phyloP scores from a whole-genome alignment of 257 asterid species.

The Solanum medicagineum region DNA sequence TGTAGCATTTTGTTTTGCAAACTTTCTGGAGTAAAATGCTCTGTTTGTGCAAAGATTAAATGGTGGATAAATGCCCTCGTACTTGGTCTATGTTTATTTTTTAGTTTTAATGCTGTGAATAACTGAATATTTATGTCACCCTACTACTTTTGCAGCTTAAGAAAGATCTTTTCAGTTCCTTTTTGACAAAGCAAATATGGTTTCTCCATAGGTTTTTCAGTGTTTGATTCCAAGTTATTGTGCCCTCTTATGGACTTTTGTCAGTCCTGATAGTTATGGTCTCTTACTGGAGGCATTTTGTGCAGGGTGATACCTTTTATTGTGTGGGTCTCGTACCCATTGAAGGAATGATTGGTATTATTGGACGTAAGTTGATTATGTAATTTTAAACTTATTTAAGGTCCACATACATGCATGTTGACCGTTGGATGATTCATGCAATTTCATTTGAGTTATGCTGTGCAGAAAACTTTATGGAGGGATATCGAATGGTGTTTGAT shows the following conservation, averaged over 20 bases:
- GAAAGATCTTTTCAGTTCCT: neutral
- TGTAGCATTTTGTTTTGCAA: neutral
- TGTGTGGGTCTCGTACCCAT: constrained; percentile 40
- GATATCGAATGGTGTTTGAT: constrained; percentile 68
- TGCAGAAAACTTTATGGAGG: constrained; percentile 71
- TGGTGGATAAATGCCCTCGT: neutral
- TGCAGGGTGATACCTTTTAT: constrained; percentile 40
- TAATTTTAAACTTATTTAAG: neutral
- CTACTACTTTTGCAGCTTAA: neutral
- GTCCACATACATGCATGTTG: neutral
- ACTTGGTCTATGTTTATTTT: neutral
- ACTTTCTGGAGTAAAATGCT: neutral
- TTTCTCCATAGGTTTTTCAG: neutral
- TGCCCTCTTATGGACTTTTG: neutral
- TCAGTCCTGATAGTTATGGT: neutral
- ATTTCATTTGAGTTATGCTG: neutral
- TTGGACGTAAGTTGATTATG: constrained; percentile 61
- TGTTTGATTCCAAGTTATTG: neutral
- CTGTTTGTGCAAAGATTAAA: neutral
- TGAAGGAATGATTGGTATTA: constrained; percentile 29
- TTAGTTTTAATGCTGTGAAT: neutral
- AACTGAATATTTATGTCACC: neutral
- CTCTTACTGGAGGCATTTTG: constrained; percentile 2
- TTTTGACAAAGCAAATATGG: neutral
- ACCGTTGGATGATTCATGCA: neutral